Percentiles rank a stretch among this genome's conserved stretches.
Conservation (phyloP, 108 stramenopile species). For the Discostella stelligeroides region DNA sequence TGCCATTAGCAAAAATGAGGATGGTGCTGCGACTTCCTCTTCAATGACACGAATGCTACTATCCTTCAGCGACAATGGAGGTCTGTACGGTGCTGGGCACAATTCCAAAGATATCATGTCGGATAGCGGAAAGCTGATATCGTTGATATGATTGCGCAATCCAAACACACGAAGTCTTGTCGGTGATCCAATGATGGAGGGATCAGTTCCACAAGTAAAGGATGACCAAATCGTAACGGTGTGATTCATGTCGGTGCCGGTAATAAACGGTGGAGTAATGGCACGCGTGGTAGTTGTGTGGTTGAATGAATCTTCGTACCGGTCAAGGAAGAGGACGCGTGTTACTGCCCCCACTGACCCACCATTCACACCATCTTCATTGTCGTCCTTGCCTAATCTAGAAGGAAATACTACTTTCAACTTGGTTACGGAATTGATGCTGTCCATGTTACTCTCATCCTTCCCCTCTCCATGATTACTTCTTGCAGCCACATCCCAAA, state of each 20-base stretch:
- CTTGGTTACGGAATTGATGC: slow-evolving; percentile 1
- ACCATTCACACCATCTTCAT: neutral
- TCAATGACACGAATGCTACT: neutral
- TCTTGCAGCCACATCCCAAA: slow-evolving; percentile 66
- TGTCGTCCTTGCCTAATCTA: slow-evolving; percentile 5
- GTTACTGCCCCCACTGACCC: slow-evolving; percentile 15
- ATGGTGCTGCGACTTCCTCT: slow-evolving; percentile 47
- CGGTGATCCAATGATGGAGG: slow-evolving; percentile 21
- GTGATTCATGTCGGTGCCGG: slow-evolving; percentile 59
- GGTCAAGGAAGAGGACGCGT: slow-evolving; percentile 54
- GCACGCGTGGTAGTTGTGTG: neutral
- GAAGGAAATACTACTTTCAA: neutral
- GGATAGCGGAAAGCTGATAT: slow-evolving; percentile 18
- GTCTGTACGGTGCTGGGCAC: slow-evolving; percentile 54
- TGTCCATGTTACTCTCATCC: no score
- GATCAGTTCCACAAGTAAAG: slow-evolving; percentile 28
- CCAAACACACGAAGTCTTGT: slow-evolving; percentile 55
- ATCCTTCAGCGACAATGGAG: slow-evolving; percentile 25
- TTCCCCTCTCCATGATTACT: no score
- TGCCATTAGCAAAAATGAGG: slow-evolving; percentile 67
- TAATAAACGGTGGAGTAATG: slow-evolving; percentile 73
- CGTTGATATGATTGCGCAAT: slow-evolving; percentile 28
- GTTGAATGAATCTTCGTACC: slow-evolving; percentile 52
- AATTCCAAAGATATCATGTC: slow-evolving; percentile 57
- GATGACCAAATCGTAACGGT: slow-evolving; percentile 73